A percentile compares a stretch with the other conserved stretches of the same genome.
Conservation (phyloP, 495 filamentous ascomycete species). For the Xylaria cubensis region DNA sequence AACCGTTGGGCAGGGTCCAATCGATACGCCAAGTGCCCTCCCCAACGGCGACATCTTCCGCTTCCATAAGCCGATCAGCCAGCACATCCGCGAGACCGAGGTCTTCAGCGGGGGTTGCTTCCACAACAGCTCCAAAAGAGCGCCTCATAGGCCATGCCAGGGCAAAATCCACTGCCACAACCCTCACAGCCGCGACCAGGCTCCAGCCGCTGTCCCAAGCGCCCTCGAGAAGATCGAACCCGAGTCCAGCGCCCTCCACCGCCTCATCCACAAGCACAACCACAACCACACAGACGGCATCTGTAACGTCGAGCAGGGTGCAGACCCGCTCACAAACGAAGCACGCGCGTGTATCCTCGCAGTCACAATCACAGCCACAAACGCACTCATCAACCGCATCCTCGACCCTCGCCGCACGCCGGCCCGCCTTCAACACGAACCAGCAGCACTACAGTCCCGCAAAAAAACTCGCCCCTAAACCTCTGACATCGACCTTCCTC, state of each 20-base stretch:
- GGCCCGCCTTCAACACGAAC: constrained; percentile 67
- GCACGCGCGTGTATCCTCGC: constrained; percentile 7
- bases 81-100: constrained; percentile 29
- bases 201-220: constrained; percentile 50
- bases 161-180: constrained; percentile 51
- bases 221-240: constrained; percentile 29
- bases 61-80: constrained; percentile 14
- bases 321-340: constrained; percentile 32
- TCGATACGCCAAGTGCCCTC: constrained; percentile 35
- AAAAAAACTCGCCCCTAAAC: constrained; percentile 63
- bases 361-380: neutral
- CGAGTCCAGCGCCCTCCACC: constrained; percentile 25
- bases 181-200: constrained; percentile 49
- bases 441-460: constrained; percentile 75
- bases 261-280: constrained; percentile 30
- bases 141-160: constrained; percentile 37
- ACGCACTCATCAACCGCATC: constrained; percentile 14
- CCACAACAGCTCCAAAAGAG: constrained; percentile 20
- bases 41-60: constrained; percentile 27
- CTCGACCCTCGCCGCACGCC: constrained; percentile 40
- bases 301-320: constrained; percentile 19
- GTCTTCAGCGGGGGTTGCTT: constrained; percentile 33
- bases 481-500: constrained; percentile 60
- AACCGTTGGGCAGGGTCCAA: constrained; percentile 32
- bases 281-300: constrained; percentile 21